Evolutionary conservation across 768 basidiomycete genomes (phyloP).

Genomic region (Vararia minispora): DNA sequence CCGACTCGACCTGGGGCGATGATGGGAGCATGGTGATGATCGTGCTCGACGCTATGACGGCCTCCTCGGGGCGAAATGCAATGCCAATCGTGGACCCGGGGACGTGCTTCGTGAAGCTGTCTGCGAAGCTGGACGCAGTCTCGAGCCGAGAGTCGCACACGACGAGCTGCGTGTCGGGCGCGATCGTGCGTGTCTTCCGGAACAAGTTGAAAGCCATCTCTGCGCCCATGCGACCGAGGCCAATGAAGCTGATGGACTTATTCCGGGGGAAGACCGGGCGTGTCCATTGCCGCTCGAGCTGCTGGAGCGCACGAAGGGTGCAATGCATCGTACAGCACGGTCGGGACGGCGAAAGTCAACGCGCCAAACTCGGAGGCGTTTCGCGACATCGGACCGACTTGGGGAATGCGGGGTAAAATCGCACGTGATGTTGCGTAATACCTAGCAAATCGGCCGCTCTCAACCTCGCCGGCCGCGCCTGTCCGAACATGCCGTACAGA

Average conservation of each 20-base stretch:
- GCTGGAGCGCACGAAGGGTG: too few relatives aligned
- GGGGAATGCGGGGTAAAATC: too few relatives aligned
- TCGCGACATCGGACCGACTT: too few relatives aligned
- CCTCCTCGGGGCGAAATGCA: constrained; percentile 63
- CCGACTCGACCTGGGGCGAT: constrained; percentile 73
- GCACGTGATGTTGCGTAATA: too few relatives aligned
- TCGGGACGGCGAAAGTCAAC: too few relatives aligned
- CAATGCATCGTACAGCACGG: too few relatives aligned
- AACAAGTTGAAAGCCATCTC: constrained; percentile 84
- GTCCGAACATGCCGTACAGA: too few relatives aligned
- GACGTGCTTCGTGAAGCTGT: constrained; percentile 42
- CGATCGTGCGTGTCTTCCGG: constrained; percentile 52
- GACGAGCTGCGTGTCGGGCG: constrained; percentile 47
- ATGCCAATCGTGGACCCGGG: constrained; percentile 50
- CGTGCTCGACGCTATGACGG: constrained; percentile 47
- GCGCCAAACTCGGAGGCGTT: too few relatives aligned
- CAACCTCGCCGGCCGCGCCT: too few relatives aligned
- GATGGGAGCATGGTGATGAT: constrained; percentile 91
- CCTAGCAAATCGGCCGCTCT: too few relatives aligned
- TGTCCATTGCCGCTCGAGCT: too few relatives aligned
- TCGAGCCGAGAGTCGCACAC: constrained; percentile 70
- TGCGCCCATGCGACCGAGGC: constrained; percentile 80
- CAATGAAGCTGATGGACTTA: constrained; percentile 66
- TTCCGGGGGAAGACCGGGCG: constrained; percentile 8
- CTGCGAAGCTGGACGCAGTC: constrained; percentile 42